Evolutionary conservation across 208 protist genomes (phyloP).

Genomic region (Angomonas deanei): DNA sequence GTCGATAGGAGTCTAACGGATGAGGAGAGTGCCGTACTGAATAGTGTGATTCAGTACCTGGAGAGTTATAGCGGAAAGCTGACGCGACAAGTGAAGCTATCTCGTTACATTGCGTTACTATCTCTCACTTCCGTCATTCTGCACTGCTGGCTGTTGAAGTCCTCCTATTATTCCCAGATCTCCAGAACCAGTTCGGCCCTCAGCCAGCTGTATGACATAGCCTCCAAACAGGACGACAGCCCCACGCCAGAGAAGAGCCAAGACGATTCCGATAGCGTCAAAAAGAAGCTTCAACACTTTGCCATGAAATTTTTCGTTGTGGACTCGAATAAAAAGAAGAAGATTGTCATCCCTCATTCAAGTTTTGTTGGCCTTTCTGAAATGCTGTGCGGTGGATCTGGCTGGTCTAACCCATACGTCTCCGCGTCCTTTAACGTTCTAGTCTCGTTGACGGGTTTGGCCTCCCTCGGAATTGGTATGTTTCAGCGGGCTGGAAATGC

Average conservation of each 20-base stretch:
- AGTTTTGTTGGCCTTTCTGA: slow-evolving; percentile 29
- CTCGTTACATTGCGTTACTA: slow-evolving; percentile 28
- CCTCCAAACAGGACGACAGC: background rate
- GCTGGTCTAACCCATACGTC: slow-evolving; percentile 22
- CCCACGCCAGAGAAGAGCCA: background rate
- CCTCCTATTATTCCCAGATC: slow-evolving; percentile 11
- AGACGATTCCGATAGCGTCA: background rate
- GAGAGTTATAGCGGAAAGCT: slow-evolving; percentile 32
- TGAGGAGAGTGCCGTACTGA: slow-evolving; percentile 38
- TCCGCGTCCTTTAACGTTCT: slow-evolving; percentile 22
- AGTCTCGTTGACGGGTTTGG: slow-evolving; percentile 24
- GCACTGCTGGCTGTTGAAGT: slow-evolving; percentile 25
- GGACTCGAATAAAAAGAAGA: slow-evolving; percentile 1
- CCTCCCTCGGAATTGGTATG: slow-evolving; percentile 46
- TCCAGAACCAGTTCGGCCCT: slow-evolving; percentile 29
- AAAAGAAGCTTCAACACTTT: background rate
- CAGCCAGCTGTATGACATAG: slow-evolving; percentile 36
- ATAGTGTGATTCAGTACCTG: slow-evolving; percentile 34
- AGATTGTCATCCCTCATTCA: background rate
- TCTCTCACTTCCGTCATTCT: slow-evolving; percentile 19
- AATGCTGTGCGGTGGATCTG: slow-evolving; percentile 18
- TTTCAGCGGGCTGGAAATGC: slow-evolving; percentile 68
- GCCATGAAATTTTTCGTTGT: background rate
- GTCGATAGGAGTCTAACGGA: too few species aligned
- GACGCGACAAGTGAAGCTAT: slow-evolving; percentile 28